Evolutionary conservation across 768 basidiomycete species (phyloP).

Genomic region (Xerocomellus amylosporus): DNA sequence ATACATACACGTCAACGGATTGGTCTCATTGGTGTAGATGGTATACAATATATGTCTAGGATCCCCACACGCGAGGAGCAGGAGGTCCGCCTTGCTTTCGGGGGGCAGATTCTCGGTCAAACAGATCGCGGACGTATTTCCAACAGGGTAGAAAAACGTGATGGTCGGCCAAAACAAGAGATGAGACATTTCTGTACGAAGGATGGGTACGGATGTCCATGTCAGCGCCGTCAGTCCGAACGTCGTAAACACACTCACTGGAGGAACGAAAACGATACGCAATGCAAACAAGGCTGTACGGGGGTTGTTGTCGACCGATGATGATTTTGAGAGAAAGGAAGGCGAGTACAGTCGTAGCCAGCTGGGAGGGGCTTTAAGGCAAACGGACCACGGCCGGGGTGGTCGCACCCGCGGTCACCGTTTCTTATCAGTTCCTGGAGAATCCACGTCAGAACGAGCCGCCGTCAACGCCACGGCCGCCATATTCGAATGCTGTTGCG

Average conservation of each 20-base stretch:
- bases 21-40: slow-evolving; percentile 22
- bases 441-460: slow-evolving; percentile 5
- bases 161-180: slow-evolving; percentile 16
- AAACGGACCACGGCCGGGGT: background rate
- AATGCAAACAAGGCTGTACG: background rate
- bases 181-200: slow-evolving; percentile 14
- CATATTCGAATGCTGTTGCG: background rate
- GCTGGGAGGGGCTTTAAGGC: background rate
- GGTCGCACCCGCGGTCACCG: background rate
- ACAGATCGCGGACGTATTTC: slow-evolving; percentile 54
- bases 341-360: background rate
- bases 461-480: background rate
- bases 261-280: background rate
- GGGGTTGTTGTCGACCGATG: background rate
- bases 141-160: slow-evolving; percentile 55
- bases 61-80: slow-evolving; percentile 59
- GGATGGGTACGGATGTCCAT: background rate
- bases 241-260: background rate
- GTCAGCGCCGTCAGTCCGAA: background rate
- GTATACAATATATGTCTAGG: slow-evolving; percentile 52
- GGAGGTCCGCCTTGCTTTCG: slow-evolving; percentile 35
- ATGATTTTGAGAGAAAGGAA: background rate
- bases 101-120: slow-evolving; percentile 47
- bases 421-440: background rate
- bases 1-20: slow-evolving; percentile 7